Evolutionary conservation across 139 green algal genomes (phyloP).

Genomic region (Coelastrella sp.): DNA sequence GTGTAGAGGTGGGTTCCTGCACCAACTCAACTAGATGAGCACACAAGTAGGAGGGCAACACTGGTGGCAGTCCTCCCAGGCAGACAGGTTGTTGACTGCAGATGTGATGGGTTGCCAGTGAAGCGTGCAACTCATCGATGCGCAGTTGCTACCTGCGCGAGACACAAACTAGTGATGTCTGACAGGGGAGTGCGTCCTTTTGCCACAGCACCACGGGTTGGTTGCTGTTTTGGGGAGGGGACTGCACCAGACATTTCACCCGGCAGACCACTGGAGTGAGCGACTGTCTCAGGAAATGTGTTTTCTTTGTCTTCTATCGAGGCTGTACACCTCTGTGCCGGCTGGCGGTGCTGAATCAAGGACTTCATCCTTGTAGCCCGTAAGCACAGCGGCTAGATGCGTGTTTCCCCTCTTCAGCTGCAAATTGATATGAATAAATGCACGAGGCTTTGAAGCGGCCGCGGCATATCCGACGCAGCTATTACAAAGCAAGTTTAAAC

Average conservation of each 20-base stretch:
- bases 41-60: no score
- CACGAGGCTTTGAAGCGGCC: background rate
- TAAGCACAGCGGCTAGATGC: background rate
- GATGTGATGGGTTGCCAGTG: no score
- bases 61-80: no score
- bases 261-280: background rate
- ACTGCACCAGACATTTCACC: background rate
- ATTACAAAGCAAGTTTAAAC: background rate
- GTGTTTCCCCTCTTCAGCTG: background rate
- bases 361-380: no score
- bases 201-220: background rate
- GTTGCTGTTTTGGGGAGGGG: constrained; percentile 7
- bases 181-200: constrained; percentile 25
- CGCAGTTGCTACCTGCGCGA: background rate
- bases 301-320: constrained; percentile 34
- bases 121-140: background rate
- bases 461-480: background rate
- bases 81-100: background rate
- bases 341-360: background rate
- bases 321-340: background rate
- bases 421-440: background rate
- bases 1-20: background rate
- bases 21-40: no score
- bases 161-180: constrained; percentile 33
- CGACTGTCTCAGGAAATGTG: background rate